A percentile compares a stretch with the other conserved stretches of the same genome.
phyloP scores from a whole-genome alignment of 163 green algal genomes.

The Scenedesmus sp. region DNA sequence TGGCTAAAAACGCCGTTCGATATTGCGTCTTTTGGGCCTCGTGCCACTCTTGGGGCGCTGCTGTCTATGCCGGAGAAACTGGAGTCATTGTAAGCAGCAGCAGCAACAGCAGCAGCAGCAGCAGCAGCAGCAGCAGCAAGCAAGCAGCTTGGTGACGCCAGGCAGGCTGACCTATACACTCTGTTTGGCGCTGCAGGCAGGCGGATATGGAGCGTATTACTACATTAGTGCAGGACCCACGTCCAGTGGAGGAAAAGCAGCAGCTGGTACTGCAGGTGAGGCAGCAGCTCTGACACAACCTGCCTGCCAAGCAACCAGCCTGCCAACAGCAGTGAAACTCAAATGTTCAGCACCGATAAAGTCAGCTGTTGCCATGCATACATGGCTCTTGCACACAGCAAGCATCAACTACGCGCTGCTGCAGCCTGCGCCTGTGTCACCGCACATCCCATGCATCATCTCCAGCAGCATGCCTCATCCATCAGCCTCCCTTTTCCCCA shows the following conservation, averaged over 20 bases:
- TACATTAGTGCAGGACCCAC: conserved; percentile 72
- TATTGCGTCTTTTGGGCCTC: conserved; percentile 67
- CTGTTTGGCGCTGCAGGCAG: conserved; percentile 42
- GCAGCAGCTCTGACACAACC: neutral
- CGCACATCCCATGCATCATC: neutral
- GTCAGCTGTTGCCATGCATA: too few species aligned
- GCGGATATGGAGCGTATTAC: conserved; percentile 58
- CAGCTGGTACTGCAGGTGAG: conserved; percentile 71
- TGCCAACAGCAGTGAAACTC: neutral
- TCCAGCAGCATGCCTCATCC: neutral
- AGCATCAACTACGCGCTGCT: too few species aligned
- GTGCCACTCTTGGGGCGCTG: conserved; percentile 69
- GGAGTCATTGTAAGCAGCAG: conserved; percentile 67
- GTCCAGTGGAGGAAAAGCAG: conserved; percentile 77
- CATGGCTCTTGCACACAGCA: too few species aligned
- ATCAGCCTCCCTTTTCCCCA: neutral
- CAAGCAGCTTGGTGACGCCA: neutral
- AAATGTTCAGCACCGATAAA: neutral
- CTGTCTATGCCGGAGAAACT: conserved; percentile 68
- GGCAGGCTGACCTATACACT: neutral
- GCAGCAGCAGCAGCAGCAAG: neutral
- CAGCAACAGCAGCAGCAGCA: neutral
- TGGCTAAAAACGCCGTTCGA: conserved; percentile 75
- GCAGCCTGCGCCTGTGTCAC: too few species aligned
- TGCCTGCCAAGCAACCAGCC: neutral